phyloP scores from a whole-genome alignment of 2,329 filamentous ascomycete genomes.

The Sporothrix curviconia region DNA sequence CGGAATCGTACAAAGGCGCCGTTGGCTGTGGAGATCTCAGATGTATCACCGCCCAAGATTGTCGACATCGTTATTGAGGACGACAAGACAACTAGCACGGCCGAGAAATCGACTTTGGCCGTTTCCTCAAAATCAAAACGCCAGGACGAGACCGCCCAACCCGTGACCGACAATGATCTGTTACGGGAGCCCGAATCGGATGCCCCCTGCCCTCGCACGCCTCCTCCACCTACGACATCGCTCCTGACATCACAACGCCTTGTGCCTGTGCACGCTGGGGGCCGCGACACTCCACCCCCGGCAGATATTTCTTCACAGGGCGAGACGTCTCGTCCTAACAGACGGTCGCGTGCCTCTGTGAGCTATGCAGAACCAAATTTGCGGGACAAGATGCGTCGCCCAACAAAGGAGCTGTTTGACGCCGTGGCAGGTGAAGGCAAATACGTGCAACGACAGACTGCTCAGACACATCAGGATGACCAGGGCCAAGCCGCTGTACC shows the following conservation, averaged over 20 bases:
- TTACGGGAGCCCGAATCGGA: neutral
- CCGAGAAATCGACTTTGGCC: conserved; percentile 19
- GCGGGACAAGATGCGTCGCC: conserved; percentile 75
- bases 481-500: neutral
- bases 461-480: neutral
- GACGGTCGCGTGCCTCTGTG: conserved; percentile 60
- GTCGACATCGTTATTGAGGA: conserved; percentile 1
- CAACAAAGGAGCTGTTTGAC: conserved; percentile 68
- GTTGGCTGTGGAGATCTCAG: conserved; percentile 26
- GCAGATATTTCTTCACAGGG: conserved; percentile 48
- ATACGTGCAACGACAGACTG: conserved; percentile 30
- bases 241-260: conserved; percentile 31
- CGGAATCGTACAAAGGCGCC: conserved; percentile 21
- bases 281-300: conserved; percentile 53
- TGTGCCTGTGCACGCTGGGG: conserved; percentile 24
- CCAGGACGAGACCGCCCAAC: no score
- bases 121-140: conserved; percentile 24
- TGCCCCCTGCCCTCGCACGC: conserved; percentile 14
- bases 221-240: neutral
- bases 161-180: neutral
- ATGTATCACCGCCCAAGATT: conserved; percentile 16
- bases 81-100: neutral
- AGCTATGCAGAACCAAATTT: conserved; percentile 81
- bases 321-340: conserved; percentile 56
- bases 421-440: conserved; percentile 63